A percentile compares a stretch with the other conserved stretches of the same genome.
These are phyloP conservation scores for Solanum ossicruentum DNA, from an alignment of 257 asterid genomes.

Conservation along the genomic window DNA sequence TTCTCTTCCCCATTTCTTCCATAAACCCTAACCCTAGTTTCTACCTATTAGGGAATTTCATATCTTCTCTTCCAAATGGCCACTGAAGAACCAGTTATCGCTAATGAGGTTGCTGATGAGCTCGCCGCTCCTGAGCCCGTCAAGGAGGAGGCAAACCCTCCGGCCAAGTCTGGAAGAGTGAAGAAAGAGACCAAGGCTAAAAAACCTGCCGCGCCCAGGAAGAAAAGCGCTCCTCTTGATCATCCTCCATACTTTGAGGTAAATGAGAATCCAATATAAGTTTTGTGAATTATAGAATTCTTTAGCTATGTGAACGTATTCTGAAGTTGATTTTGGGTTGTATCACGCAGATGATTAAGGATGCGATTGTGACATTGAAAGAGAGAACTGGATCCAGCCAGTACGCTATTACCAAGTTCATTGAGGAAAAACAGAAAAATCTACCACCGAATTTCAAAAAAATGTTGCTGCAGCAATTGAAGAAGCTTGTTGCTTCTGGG, in stretches of 20 bases:
- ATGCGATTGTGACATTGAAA: conserved; percentile 57
- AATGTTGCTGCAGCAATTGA: conserved; percentile 52
- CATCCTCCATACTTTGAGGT: conserved; percentile 89
- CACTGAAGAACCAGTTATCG: conserved; percentile 36
- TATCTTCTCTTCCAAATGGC: conserved; percentile 11
- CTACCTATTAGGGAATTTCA: conserved; percentile 1
- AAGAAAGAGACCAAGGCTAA: conserved; percentile 31
- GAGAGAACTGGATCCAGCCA: conserved; percentile 82
- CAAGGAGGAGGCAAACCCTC: conserved; percentile 1
- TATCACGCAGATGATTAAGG: conserved; percentile 56
- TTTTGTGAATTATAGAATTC: neutral
- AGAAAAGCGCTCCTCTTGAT: conserved; percentile 3
- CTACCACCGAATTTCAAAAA: conserved; percentile 71
- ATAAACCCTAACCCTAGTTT: conserved; percentile 15
- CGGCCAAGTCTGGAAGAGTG: conserved; percentile 14
- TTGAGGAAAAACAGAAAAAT: conserved; percentile 58
- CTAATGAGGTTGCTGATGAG: conserved; percentile 11
- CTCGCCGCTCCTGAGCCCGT: conserved; percentile 7
- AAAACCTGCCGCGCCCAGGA: conserved; percentile 51
- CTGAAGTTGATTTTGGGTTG: neutral
- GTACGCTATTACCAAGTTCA: conserved; percentile 57
- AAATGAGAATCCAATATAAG: neutral
- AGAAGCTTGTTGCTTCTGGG: conserved; percentile 45
- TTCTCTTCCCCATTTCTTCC: neutral
- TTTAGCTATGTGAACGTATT: neutral